A percentile compares a stretch with the other conserved stretches of the same genome.
Evolutionary conservation across 306 rosid genomes (phyloP).

Genomic region (Cicer yamashitae): DNA sequence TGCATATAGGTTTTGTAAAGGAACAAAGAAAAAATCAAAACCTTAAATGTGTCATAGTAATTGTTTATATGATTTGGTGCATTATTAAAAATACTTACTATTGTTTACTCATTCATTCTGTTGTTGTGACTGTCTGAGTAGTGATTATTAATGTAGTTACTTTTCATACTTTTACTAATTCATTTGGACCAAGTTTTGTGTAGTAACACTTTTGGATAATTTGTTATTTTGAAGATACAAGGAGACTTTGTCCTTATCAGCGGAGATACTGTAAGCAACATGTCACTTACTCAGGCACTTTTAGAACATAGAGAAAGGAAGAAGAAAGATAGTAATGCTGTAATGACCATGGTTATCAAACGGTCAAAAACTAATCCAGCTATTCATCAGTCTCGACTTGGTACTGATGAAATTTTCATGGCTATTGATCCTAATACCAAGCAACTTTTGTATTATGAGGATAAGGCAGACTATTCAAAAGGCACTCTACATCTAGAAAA

Average conservation of each 20-base stretch:
- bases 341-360: conserved; percentile 94
- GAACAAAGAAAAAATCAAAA: conserved; percentile 12
- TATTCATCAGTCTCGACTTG: conserved; percentile 90
- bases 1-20: neutral
- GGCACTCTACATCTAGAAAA: conserved; percentile 76
- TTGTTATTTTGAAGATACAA: conserved; percentile 71
- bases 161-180: conserved; percentile 1
- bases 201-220: conserved; percentile 47
- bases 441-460: conserved; percentile 91
- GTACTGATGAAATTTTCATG: conserved; percentile 93
- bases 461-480: conserved; percentile 72
- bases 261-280: conserved; percentile 98
- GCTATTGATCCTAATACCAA: conserved; percentile 87
- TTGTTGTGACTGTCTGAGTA: conserved; percentile 1
- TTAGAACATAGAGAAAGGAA: conserved; percentile 88
- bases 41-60: neutral
- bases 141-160: conserved; percentile 22
- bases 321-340: conserved; percentile 91
- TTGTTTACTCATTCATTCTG: conserved; percentile 15
- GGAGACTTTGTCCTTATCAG: conserved; percentile 97
- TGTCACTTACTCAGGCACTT: conserved; percentile 91
- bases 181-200: conserved; percentile 13
- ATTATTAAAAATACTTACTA: neutral
- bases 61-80: conserved; percentile 10
- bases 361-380: conserved; percentile 83